Base-by-base conservation (phyloP, 495 filamentous ascomycete genomes). In the Viridothelium virens region DNA sequence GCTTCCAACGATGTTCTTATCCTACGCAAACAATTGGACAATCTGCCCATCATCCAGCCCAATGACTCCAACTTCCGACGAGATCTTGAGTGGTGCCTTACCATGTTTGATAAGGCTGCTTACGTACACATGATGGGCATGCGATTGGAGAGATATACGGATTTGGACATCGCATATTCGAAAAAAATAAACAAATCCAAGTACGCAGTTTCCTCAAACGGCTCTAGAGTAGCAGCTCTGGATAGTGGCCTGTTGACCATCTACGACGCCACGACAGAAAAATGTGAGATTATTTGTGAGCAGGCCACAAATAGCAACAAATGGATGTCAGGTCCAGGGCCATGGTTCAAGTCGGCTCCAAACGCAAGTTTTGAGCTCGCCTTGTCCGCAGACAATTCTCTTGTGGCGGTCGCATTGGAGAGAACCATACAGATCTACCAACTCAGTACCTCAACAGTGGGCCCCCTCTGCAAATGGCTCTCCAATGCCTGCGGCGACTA, bases 351-450 rank as follows among this genome's bases (percentile, higher is more conserved):
- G 61, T 56, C 64, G 9, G 2, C 64, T 9, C 44, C 64, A 2
- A 64, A 38, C 9, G 16, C 64, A n/a, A 61, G 50, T 44, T 46
- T 56, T 34, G 64, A 71, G 56, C 36, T 69, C 5, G 70, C 67
- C 1, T 31, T 71, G n/a, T 67, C 70, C 3, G 41, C 65, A 14
- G 50, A 66, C 36, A 68, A 65, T 6, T 47, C n/a, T 3, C 33
- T 71, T 38, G 48, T 71, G 3, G 70, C 70, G 5, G 41, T 71
- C 7, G 70, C 67, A n/a, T 62, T 64, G 25, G 65, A 69, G 63
- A 56, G 67, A 36, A 67, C 65, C 2, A 61, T 67, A 16, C 70
- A 71, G 61, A 67, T 71, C 16, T 69, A 69, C 47, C 38, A 56
- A 48, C 16, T 65, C 18, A 65, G 67, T 62, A 67, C 61, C 18